Conservation (phyloP, 371 early-diverging fungal species). For the Neoconidiobolus thromboides region DNA sequence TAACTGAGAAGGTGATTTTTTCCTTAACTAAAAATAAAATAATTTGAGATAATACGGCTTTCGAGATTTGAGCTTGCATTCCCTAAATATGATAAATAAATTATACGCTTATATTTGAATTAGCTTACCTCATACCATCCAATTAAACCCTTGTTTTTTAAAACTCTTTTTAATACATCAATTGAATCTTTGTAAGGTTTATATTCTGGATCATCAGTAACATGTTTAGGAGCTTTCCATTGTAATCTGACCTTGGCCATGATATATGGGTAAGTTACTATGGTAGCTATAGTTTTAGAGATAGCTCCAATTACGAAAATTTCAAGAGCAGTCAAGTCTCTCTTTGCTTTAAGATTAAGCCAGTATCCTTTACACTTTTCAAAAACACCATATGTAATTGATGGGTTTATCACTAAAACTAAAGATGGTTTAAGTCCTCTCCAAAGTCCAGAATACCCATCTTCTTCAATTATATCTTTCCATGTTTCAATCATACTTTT, state of each 20-base stretch:
- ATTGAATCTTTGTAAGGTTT: constrained; percentile 57
- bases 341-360: constrained; percentile 16
- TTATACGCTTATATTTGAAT: not conserved
- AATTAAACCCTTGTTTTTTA: constrained; percentile 53
- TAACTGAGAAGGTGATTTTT: constrained; percentile 5
- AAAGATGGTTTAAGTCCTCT: constrained; percentile 76
- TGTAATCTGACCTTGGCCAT: constrained; percentile 94
- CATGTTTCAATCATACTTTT: constrained; percentile 31
- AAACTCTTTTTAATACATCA: constrained; percentile 69
- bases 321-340: constrained; percentile 42
- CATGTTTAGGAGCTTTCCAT: constrained; percentile 66
- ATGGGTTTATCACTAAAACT: constrained; percentile 82
- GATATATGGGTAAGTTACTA: constrained; percentile 85
- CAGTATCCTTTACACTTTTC: constrained; percentile 50
- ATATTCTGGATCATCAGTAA: constrained; percentile 23
- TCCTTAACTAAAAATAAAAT: constrained; percentile 89
- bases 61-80: constrained; percentile 87
- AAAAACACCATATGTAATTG: constrained; percentile 93
- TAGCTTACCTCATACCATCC: constrained; percentile 80
- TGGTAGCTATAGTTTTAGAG: constrained; percentile 77
- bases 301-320: constrained; percentile 79
- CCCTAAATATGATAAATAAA: constrained; percentile 28
- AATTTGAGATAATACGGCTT: constrained; percentile 91
- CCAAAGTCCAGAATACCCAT: constrained; percentile 75
- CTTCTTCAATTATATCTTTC: constrained; percentile 47